Conservation (phyloP, 2,329 filamentous ascomycete genomes). For the Colletotrichum musicola region DNA sequence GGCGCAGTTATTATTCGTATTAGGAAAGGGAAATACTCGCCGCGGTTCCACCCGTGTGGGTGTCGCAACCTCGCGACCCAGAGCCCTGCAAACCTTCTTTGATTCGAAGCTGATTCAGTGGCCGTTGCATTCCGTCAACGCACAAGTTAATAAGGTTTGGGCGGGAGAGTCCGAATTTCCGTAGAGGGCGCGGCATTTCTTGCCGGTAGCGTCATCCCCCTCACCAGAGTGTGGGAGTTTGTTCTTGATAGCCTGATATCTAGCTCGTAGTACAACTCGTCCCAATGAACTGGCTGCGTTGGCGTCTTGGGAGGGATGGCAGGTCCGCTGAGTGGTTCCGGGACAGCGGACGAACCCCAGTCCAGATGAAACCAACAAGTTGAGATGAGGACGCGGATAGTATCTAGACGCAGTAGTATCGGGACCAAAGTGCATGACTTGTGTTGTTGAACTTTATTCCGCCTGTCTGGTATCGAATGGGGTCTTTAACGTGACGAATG, state of each 20-base stretch:
- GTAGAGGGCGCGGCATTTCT: too few relatives aligned
- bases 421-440: conserved; percentile 14
- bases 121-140: conserved; percentile 1
- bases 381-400: neutral
- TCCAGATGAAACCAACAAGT: conserved; percentile 14
- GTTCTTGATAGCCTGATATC: too few relatives aligned
- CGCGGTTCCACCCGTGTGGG: neutral
- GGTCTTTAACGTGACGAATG: neutral
- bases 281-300: too few relatives aligned
- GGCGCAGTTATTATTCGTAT: neutral
- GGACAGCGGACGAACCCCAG: conserved; percentile 2
- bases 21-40: neutral
- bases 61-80: neutral
- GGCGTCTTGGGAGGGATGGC: too few relatives aligned
- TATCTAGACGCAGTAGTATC: conserved; percentile 5
- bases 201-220: too few relatives aligned
- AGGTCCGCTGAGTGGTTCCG: neutral
- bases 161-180: neutral
- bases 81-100: conserved; percentile 12
- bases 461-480: neutral
- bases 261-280: too few relatives aligned
- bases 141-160: neutral
- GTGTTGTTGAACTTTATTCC: conserved; percentile 8
- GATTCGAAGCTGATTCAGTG: conserved; percentile 8
- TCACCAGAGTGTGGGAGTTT: too few relatives aligned